Evolutionary conservation across 331 rosid genomes (phyloP).

Genomic region (Saraca asoca): DNA sequence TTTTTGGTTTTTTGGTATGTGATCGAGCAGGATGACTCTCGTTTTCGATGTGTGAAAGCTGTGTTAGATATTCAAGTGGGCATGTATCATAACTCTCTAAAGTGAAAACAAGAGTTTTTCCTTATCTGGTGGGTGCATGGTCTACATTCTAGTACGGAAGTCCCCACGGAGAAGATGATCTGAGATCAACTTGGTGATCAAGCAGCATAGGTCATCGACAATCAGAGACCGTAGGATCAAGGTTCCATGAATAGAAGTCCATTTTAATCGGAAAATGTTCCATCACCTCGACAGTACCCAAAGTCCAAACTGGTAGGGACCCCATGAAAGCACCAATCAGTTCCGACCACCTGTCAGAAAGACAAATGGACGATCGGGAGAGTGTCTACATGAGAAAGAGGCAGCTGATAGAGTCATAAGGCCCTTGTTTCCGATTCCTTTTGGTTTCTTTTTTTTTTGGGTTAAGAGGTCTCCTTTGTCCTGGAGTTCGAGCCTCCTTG

Average conservation of each 20-base stretch:
- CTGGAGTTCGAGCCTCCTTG: constrained; percentile 39
- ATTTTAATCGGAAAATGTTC: background rate
- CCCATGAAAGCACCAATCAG: constrained; percentile 33
- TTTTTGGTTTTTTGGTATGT: too few relatives aligned
- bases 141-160: too few relatives aligned
- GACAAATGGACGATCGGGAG: constrained; percentile 30
- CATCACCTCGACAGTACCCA: constrained; percentile 14
- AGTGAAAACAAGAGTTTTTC: too few relatives aligned
- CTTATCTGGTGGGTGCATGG: too few relatives aligned
- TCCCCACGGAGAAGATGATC: too few relatives aligned
- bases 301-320: constrained; percentile 10
- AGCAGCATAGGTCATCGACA: background rate
- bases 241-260: constrained; percentile 1
- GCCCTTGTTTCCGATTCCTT: background rate
- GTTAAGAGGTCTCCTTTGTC: constrained; percentile 34
- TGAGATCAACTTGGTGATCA: too few relatives aligned
- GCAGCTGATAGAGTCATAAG: background rate
- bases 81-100: too few relatives aligned
- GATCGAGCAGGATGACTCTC: too few relatives aligned
- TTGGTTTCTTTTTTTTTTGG: constrained; percentile 1
- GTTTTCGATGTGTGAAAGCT: too few relatives aligned
- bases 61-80: too few relatives aligned
- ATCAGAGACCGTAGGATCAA: constrained; percentile 32
- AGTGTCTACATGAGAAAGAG: constrained; percentile 21
- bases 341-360: constrained; percentile 40